Conservation (phyloP, 2,329 filamentous ascomycete species). For the Amesomyces nigricolor region DNA sequence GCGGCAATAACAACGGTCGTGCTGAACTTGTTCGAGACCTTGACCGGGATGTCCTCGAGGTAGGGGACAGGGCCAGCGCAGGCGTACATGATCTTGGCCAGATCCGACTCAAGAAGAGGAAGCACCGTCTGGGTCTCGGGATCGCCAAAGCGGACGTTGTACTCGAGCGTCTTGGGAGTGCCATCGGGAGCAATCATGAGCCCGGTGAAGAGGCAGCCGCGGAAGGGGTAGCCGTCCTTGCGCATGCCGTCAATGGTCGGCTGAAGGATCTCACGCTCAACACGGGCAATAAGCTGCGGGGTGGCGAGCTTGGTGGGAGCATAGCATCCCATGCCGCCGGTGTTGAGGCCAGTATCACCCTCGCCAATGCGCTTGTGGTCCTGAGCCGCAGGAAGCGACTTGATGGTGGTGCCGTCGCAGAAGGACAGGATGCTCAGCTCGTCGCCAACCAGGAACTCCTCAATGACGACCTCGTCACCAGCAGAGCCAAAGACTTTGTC, state of each 20-base stretch:
- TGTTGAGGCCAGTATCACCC: constrained; percentile 85
- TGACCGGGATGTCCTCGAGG: constrained; percentile 63
- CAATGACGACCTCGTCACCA: constrained; percentile 88
- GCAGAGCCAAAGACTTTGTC: constrained; percentile 79
- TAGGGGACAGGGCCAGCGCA: constrained; percentile 61
- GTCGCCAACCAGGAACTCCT: constrained; percentile 87
- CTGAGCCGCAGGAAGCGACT: constrained; percentile 81
- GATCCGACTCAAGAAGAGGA: constrained; percentile 75
- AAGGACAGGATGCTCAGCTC: constrained; percentile 90
- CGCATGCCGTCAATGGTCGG: constrained; percentile 88
- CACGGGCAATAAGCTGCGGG: constrained; percentile 65
- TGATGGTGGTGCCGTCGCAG: constrained; percentile 80
- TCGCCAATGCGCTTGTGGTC: constrained; percentile 96
- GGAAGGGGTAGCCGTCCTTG: constrained; percentile 67
- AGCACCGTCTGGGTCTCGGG: constrained; percentile 87
- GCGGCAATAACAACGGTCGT: constrained; percentile 93
- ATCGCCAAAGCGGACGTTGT: constrained; percentile 90
- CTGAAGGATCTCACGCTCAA: constrained; percentile 78
- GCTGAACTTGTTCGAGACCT: constrained; percentile 64
- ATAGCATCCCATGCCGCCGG: constrained; percentile 96
- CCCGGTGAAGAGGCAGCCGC: constrained; percentile 79
- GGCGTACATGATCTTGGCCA: constrained; percentile 83
- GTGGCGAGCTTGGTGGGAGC: constrained; percentile 80
- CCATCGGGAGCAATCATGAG: constrained; percentile 83
- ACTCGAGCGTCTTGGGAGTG: constrained; percentile 73